These are phyloP conservation scores for Fagopyrum esculentum DNA, from an alignment of 148 eudicot genomes.

Conservation along the genomic window DNA sequence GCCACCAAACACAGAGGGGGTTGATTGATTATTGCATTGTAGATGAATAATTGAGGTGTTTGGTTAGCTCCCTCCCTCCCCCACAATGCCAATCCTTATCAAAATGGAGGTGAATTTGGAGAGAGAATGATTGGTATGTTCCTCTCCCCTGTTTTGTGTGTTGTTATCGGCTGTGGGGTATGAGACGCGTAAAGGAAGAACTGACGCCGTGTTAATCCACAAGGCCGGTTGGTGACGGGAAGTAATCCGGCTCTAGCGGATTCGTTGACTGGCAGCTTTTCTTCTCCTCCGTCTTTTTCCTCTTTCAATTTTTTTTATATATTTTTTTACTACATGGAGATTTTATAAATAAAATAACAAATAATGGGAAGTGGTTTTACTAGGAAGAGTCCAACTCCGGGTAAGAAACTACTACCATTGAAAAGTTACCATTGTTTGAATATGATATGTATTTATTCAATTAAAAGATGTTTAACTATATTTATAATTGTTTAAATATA, in stretches of 20 bases:
- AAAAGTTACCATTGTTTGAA: too few relatives aligned
- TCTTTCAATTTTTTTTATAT: too few relatives aligned
- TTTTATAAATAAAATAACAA: neutral
- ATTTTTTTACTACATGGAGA: neutral
- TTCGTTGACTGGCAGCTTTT: slow-evolving; percentile 1
- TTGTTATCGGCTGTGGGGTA: neutral
- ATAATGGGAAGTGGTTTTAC: too few relatives aligned
- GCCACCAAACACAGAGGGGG: neutral
- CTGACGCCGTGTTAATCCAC: slow-evolving; percentile 2
- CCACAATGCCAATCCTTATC: slow-evolving; percentile 1
- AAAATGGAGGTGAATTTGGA: neutral
- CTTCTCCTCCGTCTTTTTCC: neutral
- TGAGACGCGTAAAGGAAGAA: neutral
- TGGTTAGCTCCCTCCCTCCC: neutral
- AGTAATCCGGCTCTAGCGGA: neutral
- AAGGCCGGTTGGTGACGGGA: neutral
- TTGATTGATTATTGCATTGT: neutral
- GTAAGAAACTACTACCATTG: too few relatives aligned
- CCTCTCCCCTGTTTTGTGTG: neutral
- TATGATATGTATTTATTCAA: too few relatives aligned
- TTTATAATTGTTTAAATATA: too few relatives aligned
- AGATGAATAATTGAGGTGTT: neutral
- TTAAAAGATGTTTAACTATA: too few relatives aligned
- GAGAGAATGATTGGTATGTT: neutral
- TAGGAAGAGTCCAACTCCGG: too few relatives aligned